Evolutionary conservation across 139 green algal species (phyloP).

Genomic region (Nannochloris sp.): DNA sequence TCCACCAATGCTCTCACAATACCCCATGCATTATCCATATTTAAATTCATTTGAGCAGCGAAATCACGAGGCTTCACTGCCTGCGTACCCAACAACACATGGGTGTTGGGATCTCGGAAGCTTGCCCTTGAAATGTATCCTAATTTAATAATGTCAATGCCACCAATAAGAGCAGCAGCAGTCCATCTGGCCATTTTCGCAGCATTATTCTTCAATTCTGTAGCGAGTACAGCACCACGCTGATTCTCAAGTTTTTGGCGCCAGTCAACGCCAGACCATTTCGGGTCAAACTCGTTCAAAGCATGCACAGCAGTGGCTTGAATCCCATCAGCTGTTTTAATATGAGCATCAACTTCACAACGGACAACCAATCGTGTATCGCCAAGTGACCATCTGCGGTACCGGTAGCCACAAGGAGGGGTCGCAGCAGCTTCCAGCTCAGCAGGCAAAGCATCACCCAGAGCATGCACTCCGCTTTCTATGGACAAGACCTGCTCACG

Average conservation of each 20-base stretch:
- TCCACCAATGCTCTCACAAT: conserved; percentile 85
- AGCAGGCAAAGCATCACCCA: background rate
- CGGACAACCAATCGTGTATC: conserved; percentile 75
- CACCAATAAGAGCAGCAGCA: conserved; percentile 76
- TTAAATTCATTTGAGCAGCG: conserved; percentile 89
- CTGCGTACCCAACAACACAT: conserved; percentile 86
- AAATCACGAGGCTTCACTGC: conserved; percentile 55
- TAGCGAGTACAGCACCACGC: conserved; percentile 90
- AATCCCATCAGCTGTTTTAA: conserved; percentile 34
- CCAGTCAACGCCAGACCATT: conserved; percentile 77
- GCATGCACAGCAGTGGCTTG: conserved; percentile 82
- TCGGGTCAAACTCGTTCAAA: conserved; percentile 94
- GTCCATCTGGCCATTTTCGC: conserved; percentile 98
- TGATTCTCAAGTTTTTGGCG: conserved; percentile 93
- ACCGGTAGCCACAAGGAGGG: conserved; percentile 32
- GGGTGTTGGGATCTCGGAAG: conserved; percentile 70
- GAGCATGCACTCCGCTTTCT: conserved; percentile 11
- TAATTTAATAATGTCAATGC: conserved; percentile 91
- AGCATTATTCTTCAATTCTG: conserved; percentile 97
- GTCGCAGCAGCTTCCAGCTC: background rate
- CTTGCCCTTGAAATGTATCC: conserved; percentile 61
- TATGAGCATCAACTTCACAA: conserved; percentile 83
- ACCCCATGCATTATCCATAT: conserved; percentile 94
- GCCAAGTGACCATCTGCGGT: conserved; percentile 74
- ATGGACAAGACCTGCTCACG: conserved; percentile 73